Evolutionary conservation across 345 rosid species (phyloP).

Genomic region (Brassica incana): DNA sequence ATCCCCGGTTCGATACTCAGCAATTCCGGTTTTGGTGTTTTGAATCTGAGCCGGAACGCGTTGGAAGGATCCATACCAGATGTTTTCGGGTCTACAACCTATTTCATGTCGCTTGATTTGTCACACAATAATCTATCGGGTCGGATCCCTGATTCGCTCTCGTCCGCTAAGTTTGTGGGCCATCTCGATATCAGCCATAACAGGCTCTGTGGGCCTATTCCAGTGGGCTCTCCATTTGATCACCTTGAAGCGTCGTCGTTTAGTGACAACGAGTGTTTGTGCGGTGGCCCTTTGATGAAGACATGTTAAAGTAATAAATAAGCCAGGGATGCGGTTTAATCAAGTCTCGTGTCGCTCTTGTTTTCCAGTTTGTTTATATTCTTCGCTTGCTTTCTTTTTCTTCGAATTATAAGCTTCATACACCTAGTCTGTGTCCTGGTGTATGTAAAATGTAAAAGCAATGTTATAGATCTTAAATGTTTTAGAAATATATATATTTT

Average conservation of each 20-base stretch:
- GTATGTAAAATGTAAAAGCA: not conserved
- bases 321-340: not conserved
- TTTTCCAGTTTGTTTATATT: not conserved
- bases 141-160: conserved; percentile 60
- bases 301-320: conserved; percentile 46
- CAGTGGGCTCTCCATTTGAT: conserved; percentile 76
- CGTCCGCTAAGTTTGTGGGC: conserved; percentile 64
- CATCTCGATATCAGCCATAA: conserved; percentile 88
- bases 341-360: not conserved
- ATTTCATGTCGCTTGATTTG: conserved; percentile 76
- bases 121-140: conserved; percentile 72
- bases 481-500: not conserved
- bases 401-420: not conserved
- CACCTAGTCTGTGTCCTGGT: conserved; percentile 10
- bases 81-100: conserved; percentile 63
- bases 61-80: conserved; percentile 80
- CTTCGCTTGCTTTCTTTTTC: not conserved
- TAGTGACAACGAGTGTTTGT: conserved; percentile 66
- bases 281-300: conserved; percentile 80
- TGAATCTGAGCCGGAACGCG: conserved; percentile 76
- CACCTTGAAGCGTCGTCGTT: conserved; percentile 51
- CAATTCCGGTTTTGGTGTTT: conserved; percentile 58
- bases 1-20: conserved; percentile 58
- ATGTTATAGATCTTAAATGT: conserved; percentile 26
- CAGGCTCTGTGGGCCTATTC: conserved; percentile 86